These are phyloP conservation scores for Aleurites moluccanus DNA, from an alignment of 441 rosid genomes.

Conservation along the genomic window DNA sequence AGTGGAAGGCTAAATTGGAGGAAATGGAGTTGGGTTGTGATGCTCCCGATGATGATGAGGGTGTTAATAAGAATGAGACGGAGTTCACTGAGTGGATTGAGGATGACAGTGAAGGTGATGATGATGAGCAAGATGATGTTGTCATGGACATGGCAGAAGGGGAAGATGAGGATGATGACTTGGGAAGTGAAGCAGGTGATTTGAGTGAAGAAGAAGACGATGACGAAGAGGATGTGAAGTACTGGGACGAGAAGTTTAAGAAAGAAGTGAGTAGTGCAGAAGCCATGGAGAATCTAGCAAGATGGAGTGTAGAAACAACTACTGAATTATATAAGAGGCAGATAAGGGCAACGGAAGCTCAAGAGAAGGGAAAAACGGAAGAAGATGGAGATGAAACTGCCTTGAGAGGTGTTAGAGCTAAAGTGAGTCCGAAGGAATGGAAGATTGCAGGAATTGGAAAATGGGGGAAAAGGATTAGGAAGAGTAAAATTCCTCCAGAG, in stretches of 20 bases:
- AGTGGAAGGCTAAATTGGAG: slow-evolving; percentile 93
- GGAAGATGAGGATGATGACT: slow-evolving; percentile 35
- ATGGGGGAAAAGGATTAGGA: slow-evolving; percentile 73
- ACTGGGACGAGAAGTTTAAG: slow-evolving; percentile 70
- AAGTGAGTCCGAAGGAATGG: slow-evolving; percentile 81
- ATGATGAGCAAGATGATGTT: slow-evolving; percentile 33
- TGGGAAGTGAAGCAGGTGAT: slow-evolving; percentile 30
- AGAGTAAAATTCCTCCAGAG: slow-evolving; percentile 80
- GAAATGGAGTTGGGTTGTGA: slow-evolving; percentile 94
- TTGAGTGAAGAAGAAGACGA: slow-evolving; percentile 38
- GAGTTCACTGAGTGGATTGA: slow-evolving; percentile 70
- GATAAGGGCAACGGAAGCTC: slow-evolving; percentile 38
- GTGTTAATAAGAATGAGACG: slow-evolving; percentile 31
- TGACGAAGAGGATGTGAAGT: slow-evolving; percentile 47
- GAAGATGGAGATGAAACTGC: slow-evolving; percentile 63
- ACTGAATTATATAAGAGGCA: slow-evolving; percentile 54
- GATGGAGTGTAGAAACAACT: slow-evolving; percentile 51
- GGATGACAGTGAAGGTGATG: slow-evolving; percentile 43
- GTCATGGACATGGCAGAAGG: slow-evolving; percentile 47
- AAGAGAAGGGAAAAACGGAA: slow-evolving; percentile 22
- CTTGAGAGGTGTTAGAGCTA: slow-evolving; percentile 65
- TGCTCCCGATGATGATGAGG: slow-evolving; percentile 79
- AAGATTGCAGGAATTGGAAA: slow-evolving; percentile 66
- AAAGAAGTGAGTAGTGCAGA: slow-evolving; percentile 63
- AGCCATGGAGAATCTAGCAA: slow-evolving; percentile 73